Conservation (phyloP, 192 early-diverging fungal species). For the Coemansia asiatica region DNA sequence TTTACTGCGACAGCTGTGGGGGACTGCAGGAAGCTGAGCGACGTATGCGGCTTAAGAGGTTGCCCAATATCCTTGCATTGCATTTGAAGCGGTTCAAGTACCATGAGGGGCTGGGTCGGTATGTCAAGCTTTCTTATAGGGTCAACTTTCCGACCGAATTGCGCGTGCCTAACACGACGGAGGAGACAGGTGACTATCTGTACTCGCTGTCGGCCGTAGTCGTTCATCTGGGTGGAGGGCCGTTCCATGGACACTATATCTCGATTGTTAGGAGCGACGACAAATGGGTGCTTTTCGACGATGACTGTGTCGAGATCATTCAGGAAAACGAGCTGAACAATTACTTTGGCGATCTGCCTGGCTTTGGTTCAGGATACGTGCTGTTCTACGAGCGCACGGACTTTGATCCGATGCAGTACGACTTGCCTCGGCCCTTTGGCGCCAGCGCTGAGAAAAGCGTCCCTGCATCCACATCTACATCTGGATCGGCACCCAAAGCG, state of each 20-base stretch:
- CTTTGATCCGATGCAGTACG: conserved; percentile 46
- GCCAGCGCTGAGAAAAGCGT: neutral
- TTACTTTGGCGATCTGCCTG: conserved; percentile 78
- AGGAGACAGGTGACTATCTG: conserved; percentile 83
- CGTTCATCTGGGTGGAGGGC: conserved; percentile 95
- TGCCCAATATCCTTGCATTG: conserved; percentile 92
- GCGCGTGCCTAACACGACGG: conserved; percentile 90
- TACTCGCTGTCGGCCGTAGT: conserved; percentile 89
- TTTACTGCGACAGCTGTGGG: conserved; percentile 92
- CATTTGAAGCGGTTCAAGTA: conserved; percentile 99
- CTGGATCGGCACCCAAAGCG: neutral
- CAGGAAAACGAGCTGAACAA: conserved; percentile 74
- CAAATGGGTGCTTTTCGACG: conserved; percentile 94
- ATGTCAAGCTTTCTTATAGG: conserved; percentile 92
- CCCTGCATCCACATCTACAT: neutral
- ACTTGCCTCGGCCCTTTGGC: conserved; percentile 20
- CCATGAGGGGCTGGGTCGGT: conserved; percentile 84
- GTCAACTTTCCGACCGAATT: conserved; percentile 94
- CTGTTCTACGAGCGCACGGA: conserved; percentile 70
- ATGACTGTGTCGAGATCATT: conserved; percentile 88
- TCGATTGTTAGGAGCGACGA: conserved; percentile 82
- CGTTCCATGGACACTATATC: conserved; percentile 96
- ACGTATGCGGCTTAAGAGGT: conserved; percentile 91
- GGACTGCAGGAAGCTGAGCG: conserved; percentile 97
- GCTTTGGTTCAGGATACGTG: conserved; percentile 76